phyloP scores from a whole-genome alignment of 805 yeast species.

The Ogataea salicorniae region DNA sequence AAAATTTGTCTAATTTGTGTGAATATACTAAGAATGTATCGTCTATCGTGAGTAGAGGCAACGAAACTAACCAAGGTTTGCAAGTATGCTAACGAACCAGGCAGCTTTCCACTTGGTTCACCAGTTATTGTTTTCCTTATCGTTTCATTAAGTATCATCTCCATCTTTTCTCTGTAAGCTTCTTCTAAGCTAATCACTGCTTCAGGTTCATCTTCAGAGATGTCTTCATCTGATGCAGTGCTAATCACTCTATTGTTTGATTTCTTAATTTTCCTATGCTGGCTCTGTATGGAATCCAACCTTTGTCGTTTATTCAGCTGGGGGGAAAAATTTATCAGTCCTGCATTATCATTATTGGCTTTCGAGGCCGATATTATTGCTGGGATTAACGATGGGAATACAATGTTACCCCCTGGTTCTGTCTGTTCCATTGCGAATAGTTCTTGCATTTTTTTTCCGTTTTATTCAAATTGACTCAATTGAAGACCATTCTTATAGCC shows the following conservation, averaged over 20 bases:
- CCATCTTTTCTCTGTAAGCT: not conserved
- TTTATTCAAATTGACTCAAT: too few relatives aligned
- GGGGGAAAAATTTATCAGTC: too few relatives aligned
- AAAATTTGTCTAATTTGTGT: not conserved
- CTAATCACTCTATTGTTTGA: not conserved
- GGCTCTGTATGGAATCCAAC: not conserved
- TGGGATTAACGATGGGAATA: too few relatives aligned
- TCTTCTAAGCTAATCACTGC: not conserved
- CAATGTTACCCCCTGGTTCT: too few relatives aligned
- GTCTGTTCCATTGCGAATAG: too few relatives aligned
- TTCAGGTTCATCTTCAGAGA: not conserved
- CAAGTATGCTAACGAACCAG: slow-evolving; percentile 7
- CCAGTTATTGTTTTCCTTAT: slow-evolving; percentile 11
- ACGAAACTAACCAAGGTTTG: slow-evolving; percentile 8
- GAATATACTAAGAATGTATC: not conserved
- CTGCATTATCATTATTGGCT: too few relatives aligned
- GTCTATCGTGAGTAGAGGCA: slow-evolving; percentile 1
- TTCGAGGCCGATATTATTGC: too few relatives aligned
- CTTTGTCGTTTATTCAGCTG: not conserved
- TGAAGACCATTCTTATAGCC: too few relatives aligned
- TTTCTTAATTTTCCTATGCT: not conserved
- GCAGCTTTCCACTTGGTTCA: slow-evolving; percentile 1
- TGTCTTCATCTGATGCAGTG: not conserved
- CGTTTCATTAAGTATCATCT: slow-evolving; percentile 1
- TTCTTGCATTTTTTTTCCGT: too few relatives aligned